Base-by-base conservation (phyloP, 2,329 filamentous ascomycete genomes). In the Fusarium austroafricanum region DNA sequence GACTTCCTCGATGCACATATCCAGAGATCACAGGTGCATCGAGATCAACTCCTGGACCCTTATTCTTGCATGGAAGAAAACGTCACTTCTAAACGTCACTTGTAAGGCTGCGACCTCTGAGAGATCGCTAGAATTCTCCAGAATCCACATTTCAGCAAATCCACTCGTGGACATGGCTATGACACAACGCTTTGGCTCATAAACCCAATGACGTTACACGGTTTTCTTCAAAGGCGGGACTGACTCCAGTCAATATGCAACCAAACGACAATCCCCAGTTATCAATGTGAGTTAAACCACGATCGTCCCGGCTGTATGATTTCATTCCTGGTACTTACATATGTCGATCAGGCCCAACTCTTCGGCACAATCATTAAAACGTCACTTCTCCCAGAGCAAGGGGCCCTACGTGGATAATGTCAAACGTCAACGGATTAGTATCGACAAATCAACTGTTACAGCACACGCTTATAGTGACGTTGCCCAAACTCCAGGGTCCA, bases 121-220 rank as follows among this genome's bases (percentile, higher is more conserved):
- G 29, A 65, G 47, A 49, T 31, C 51, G 21, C n/a, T 44, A 31
- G 46, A 38, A 14, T 40, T 57, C 43, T 40, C 21, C 42, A 38
- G 46, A 61, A 26, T 58, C 65, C 65, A 66, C 65, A 68, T 55
- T 61, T 68, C 61, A 56, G 46, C 61, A 66, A 69, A 52, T 52
- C 65, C 65, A 69, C 65, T 50, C 29, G 23, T 39, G 37, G 60
- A 31, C 53, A 64, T 59, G 61, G 59, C 59, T 68, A 67, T 60
- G 64, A 65, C 64, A 67, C 47, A 68, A 68, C 59, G 58, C 58
- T 53, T 37, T 43, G 55, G 39, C 37, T 40, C 56, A 54, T 65
- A 55, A 65, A 65, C 15, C 61, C 62, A 59, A 65, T 61, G 65
- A 68, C 59, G 65, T 67, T 68, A 68, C 60, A 63, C 57, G 59